These are phyloP conservation scores for Setomelanomma holmii DNA, from an alignment of 2,329 filamentous ascomycete genomes.

Conservation along the genomic window DNA sequence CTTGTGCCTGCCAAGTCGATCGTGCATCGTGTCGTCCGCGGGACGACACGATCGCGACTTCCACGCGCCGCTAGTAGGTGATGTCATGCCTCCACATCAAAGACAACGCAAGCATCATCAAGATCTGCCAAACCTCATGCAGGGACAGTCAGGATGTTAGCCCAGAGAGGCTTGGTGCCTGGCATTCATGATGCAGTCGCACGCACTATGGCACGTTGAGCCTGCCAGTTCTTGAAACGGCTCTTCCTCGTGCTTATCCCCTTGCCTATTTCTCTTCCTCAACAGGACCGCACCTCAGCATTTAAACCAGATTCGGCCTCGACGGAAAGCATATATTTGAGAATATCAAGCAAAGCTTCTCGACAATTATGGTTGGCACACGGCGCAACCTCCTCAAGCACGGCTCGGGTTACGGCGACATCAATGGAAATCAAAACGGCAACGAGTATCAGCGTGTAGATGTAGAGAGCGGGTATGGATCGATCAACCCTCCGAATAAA, in stretches of 20 bases:
- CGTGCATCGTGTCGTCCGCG: constrained; percentile 2
- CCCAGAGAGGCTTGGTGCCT: constrained; percentile 10
- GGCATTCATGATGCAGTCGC: constrained; percentile 18
- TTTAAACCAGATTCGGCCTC: background rate
- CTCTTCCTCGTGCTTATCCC: background rate
- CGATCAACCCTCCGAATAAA: constrained; percentile 22
- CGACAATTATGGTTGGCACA: constrained; percentile 29
- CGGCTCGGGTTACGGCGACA: constrained; percentile 5
- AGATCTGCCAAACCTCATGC: constrained; percentile 12
- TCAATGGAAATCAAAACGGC: constrained; percentile 12
- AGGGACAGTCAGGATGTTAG: constrained; percentile 6
- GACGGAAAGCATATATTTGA: background rate
- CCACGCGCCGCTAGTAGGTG: constrained; percentile 13
- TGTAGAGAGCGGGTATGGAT: constrained; percentile 39
- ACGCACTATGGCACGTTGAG: constrained; percentile 7
- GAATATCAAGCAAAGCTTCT: background rate
- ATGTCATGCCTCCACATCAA: constrained; percentile 15
- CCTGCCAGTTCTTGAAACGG: background rate
- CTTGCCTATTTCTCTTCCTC: background rate
- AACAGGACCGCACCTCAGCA: background rate
- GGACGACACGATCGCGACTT: constrained; percentile 2
- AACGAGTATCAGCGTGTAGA: constrained; percentile 30
- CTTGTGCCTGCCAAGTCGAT: constrained; percentile 23
- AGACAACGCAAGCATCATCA: constrained; percentile 16
- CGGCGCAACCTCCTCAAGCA: constrained; percentile 24